Percentiles rank a stretch among this genome's conserved stretches.
phyloP scores from a whole-genome alignment of 768 basidiomycete genomes.

The Nevesoporus exiguus region DNA sequence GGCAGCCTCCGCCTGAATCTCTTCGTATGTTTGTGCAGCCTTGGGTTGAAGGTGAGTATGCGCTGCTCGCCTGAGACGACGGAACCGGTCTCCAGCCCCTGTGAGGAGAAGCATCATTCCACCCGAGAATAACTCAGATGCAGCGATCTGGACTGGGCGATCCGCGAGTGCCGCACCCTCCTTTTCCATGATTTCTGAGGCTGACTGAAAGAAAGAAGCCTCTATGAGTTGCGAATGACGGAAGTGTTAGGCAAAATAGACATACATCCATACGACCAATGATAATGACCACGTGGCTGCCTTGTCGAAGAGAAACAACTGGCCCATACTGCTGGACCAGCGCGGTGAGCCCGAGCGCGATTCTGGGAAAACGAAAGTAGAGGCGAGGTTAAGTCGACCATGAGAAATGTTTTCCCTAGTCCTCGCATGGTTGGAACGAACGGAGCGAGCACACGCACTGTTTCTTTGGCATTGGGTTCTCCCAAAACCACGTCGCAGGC shows the following conservation, averaged over 20 bases:
- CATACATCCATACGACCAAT: constrained; percentile 20
- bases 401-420: not conserved
- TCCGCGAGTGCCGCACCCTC: constrained; percentile 50
- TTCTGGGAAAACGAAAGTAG: not conserved
- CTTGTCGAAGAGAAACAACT: constrained; percentile 49
- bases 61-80: constrained; percentile 51
- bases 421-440: no score
- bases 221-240: constrained; percentile 9
- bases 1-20: constrained; percentile 38
- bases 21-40: constrained; percentile 42
- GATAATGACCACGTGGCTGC: constrained; percentile 23
- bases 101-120: constrained; percentile 52
- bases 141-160: constrained; percentile 48
- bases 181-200: constrained; percentile 60
- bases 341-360: constrained; percentile 36
- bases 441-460: not conserved
- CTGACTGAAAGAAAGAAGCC: constrained; percentile 48
- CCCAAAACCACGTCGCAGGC: constrained; percentile 1
- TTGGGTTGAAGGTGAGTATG: constrained; percentile 53
- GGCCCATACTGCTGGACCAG: constrained; percentile 57
- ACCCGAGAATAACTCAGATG: constrained; percentile 50
- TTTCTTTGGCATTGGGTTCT: constrained; percentile 1
- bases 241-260: not conserved
- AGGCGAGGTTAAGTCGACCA: not conserved
- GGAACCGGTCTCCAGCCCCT: constrained; percentile 49